A percentile compares a stretch with the other conserved stretches of the same genome.
These are phyloP conservation scores for Trypanosoma platydactyli DNA, from an alignment of 208 protist genomes.

Conservation along the genomic window DNA sequence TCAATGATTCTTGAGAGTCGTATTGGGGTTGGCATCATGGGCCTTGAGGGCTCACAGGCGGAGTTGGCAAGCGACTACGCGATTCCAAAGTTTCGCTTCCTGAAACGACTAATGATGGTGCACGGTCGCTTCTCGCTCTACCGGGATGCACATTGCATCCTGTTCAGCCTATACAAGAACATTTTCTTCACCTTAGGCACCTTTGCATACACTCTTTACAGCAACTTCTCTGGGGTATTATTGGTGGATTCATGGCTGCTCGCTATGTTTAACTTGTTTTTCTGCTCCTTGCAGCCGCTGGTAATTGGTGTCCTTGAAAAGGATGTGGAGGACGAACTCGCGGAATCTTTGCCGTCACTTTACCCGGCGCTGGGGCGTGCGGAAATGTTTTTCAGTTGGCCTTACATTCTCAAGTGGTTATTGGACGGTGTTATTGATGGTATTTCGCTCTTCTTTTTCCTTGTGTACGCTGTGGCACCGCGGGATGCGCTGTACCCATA, in stretches of 20 bases:
- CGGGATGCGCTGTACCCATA: conserved; percentile 55
- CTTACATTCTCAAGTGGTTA: conserved; percentile 68
- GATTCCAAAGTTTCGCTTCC: conserved; percentile 95
- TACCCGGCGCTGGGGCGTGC: conserved; percentile 67
- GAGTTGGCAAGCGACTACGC: conserved; percentile 98
- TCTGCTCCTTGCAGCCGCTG: conserved; percentile 77
- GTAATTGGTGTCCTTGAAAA: conserved; percentile 84
- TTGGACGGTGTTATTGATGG: conserved; percentile 61
- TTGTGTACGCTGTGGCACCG: conserved; percentile 43
- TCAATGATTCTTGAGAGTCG: conserved; percentile 95
- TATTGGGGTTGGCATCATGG: conserved; percentile 97
- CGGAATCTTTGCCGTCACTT: conserved; percentile 63
- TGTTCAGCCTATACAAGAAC: too few species aligned
- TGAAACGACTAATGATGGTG: conserved; percentile 87
- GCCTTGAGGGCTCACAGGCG: conserved; percentile 98
- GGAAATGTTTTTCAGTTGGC: conserved; percentile 69
- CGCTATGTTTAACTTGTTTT: conserved; percentile 80
- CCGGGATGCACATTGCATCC: too few species aligned
- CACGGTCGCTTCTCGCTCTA: conserved; percentile 91
- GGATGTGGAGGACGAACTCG: conserved; percentile 82
- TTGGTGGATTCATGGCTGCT: conserved; percentile 88
- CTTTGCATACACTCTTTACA: conserved; percentile 81
- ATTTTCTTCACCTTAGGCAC: too few species aligned
- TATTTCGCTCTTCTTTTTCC: conserved; percentile 51
- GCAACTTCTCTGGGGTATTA: conserved; percentile 82